Evolutionary conservation across 208 protist genomes (phyloP).

Genomic region (Trypanosomatidae sp.): DNA sequence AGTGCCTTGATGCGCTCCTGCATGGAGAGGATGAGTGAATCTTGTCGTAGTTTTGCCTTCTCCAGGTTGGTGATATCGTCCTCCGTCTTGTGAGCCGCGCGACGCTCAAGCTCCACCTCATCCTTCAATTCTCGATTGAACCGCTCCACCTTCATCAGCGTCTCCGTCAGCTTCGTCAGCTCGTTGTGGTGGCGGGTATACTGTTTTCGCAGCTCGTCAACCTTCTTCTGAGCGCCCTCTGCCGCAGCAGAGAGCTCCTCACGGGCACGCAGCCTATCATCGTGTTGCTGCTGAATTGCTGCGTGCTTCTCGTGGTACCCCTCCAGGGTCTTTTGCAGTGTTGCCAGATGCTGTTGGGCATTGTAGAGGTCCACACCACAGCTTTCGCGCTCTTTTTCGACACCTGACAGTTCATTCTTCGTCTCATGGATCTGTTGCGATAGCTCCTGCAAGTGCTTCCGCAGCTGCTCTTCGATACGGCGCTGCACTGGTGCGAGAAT

Average conservation of each 20-base stretch:
- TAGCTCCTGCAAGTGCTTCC: slow-evolving; percentile 86
- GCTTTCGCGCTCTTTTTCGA: slow-evolving; percentile 88
- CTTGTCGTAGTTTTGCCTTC: slow-evolving; percentile 92
- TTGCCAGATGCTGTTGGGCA: slow-evolving; percentile 94
- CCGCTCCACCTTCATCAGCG: slow-evolving; percentile 89
- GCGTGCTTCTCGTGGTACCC: slow-evolving; percentile 87
- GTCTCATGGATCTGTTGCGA: slow-evolving; percentile 85
- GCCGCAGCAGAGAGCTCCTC: slow-evolving; percentile 59
- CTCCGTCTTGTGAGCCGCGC: slow-evolving; percentile 95
- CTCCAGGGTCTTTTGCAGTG: slow-evolving; percentile 92
- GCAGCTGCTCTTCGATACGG: slow-evolving; percentile 88
- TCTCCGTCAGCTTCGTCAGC: slow-evolving; percentile 91
- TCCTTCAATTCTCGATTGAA: slow-evolving; percentile 94
- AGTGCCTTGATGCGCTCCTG: slow-evolving; percentile 84
- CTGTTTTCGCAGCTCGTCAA: slow-evolving; percentile 90
- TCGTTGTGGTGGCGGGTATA: slow-evolving; percentile 89
- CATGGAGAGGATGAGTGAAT: slow-evolving; percentile 88
- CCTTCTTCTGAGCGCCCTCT: slow-evolving; percentile 63
- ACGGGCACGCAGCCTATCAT: slow-evolving; percentile 75
- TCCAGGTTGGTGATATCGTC: slow-evolving; percentile 95
- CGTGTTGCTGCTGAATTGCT: slow-evolving; percentile 70
- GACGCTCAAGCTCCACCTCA: slow-evolving; percentile 94
- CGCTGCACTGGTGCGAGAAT: slow-evolving; percentile 86
- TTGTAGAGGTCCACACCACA: slow-evolving; percentile 96
- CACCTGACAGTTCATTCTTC: slow-evolving; percentile 67